Percentiles rank a stretch among this genome's conserved stretches.
phyloP scores from a whole-genome alignment of 495 filamentous ascomycete species.

The Parathielavia appendiculata region DNA sequence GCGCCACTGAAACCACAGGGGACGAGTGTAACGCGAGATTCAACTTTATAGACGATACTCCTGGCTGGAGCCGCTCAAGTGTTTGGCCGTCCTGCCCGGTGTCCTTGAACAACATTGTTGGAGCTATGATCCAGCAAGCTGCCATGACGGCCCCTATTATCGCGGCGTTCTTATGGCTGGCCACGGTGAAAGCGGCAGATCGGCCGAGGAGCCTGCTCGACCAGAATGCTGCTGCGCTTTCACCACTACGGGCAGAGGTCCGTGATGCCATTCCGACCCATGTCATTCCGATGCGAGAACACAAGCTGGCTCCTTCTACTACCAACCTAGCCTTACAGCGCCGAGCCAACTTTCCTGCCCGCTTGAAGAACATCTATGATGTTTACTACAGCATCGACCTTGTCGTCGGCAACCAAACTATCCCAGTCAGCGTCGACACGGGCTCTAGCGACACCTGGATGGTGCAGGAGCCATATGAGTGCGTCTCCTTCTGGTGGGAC shows the following conservation, averaged over 20 bases:
- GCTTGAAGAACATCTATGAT: slow-evolving; percentile 25
- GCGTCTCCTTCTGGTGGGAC: slow-evolving; percentile 34
- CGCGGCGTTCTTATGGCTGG: background rate
- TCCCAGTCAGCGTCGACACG: slow-evolving; percentile 55
- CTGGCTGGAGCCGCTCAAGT: too few relatives aligned
- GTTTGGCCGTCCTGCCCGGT: background rate
- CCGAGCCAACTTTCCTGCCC: background rate
- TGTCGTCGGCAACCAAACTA: slow-evolving; percentile 39
- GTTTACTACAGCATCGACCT: slow-evolving; percentile 38
- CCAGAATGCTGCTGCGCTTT: background rate
- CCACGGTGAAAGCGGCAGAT: background rate
- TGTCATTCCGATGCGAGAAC: slow-evolving; percentile 13
- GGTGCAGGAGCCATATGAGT: slow-evolving; percentile 43
- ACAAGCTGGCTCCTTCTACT: background rate
- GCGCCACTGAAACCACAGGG: background rate
- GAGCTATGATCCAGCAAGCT: background rate
- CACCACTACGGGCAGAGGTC: background rate
- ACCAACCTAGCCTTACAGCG: slow-evolving; percentile 1
- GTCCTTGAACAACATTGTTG: too few relatives aligned
- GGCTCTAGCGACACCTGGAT: slow-evolving; percentile 61
- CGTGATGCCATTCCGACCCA: slow-evolving; percentile 3
- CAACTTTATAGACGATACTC: too few relatives aligned
- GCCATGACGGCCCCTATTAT: background rate
- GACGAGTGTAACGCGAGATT: too few relatives aligned
- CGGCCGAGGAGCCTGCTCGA: background rate